phyloP scores from a whole-genome alignment of 768 basidiomycete genomes.

The Strobilomyces confusus region DNA sequence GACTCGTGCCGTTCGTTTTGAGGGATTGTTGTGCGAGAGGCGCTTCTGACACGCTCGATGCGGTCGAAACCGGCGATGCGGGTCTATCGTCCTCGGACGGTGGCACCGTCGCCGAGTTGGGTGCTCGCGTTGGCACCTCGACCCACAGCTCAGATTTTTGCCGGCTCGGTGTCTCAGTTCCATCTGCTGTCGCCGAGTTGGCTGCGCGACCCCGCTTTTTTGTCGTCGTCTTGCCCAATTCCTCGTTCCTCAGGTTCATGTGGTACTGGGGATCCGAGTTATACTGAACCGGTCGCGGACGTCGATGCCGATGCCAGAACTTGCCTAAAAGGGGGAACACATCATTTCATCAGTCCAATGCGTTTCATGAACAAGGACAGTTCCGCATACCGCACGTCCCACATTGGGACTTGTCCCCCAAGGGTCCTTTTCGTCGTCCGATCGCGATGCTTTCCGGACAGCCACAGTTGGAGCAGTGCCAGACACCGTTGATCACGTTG shows the following conservation, averaged over 20 bases:
- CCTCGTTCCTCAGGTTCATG: constrained; percentile 52
- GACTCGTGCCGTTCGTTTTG: constrained; percentile 52
- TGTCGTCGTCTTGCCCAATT: constrained; percentile 47
- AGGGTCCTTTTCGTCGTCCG: constrained; percentile 82
- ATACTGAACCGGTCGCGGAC: constrained; percentile 78
- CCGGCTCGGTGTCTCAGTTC: constrained; percentile 52
- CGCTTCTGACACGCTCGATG: constrained; percentile 69
- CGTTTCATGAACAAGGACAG: constrained; percentile 1
- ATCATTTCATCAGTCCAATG: constrained; percentile 2
- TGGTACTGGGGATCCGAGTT: constrained; percentile 74
- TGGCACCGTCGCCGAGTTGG: constrained; percentile 26
- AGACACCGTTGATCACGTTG: constrained; percentile 78
- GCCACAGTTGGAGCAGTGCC: constrained; percentile 96
- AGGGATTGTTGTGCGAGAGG: constrained; percentile 62
- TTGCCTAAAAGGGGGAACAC: constrained; percentile 51
- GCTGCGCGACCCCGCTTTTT: constrained; percentile 45
- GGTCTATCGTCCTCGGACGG: constrained; percentile 49
- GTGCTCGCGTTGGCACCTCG: constrained; percentile 33
- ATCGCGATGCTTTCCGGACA: constrained; percentile 84
- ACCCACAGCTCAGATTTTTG: constrained; percentile 36
- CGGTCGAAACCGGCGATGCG: constrained; percentile 66
- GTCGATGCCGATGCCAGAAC: constrained; percentile 83
- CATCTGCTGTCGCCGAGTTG: constrained; percentile 29
- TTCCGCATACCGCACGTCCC: constrained; percentile 79
- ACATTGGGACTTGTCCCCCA: constrained; percentile 89